A percentile compares a stretch with the other conserved stretches of the same genome.
phyloP scores from a whole-genome alignment of 768 basidiomycete species.

The Boletus patriciae region DNA sequence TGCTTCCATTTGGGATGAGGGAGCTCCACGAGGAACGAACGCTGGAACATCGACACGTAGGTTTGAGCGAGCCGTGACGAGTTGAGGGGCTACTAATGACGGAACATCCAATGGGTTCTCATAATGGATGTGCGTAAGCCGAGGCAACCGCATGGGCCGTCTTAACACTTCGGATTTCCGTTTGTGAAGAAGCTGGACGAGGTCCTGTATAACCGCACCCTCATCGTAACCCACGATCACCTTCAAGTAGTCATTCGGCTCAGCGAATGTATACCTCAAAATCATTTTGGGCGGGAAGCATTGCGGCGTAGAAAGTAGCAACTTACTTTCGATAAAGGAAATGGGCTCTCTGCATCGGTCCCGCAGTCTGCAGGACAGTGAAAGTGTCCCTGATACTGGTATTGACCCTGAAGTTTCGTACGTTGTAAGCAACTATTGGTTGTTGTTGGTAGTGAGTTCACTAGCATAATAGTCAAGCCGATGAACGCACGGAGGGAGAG shows the following conservation, averaged over 20 bases:
- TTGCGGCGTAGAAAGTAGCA: not conserved
- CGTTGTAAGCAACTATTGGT: slow-evolving; percentile 29
- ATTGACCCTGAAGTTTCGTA: not conserved
- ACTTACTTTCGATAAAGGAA: slow-evolving; percentile 7
- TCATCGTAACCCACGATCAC: slow-evolving; percentile 9
- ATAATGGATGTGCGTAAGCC: slow-evolving; percentile 35
- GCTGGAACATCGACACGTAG: slow-evolving; percentile 15
- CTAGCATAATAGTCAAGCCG: not conserved
- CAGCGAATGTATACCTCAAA: slow-evolving; percentile 1
- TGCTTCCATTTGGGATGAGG: not conserved
- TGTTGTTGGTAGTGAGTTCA: not conserved
- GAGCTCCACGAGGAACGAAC: slow-evolving; percentile 12
- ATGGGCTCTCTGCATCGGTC: not conserved
- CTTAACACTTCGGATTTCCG: not conserved
- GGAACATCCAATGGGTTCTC: slow-evolving; percentile 32
- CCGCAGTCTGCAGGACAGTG: not conserved
- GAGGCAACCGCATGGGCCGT: not conserved
- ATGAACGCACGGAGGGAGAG: slow-evolving; percentile 47
- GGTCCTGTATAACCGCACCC: slow-evolving; percentile 5
- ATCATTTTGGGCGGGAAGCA: not conserved
- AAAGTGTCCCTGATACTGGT: slow-evolving; percentile 9
- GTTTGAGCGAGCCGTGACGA: slow-evolving; percentile 12
- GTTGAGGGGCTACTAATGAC: slow-evolving; percentile 22
- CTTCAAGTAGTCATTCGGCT: slow-evolving; percentile 9
- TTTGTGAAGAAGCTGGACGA: slow-evolving; percentile 27